phyloP scores from a whole-genome alignment of 345 rosid genomes.

The Brassica napus region Da-Ae NC_063443.1:1481001-1481500 shows the following conservation, averaged over 20 bases:
- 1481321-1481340: neutral
- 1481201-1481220: neutral
- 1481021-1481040: neutral
- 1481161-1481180: neutral
- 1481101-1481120: too few species aligned
- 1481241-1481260: neutral
- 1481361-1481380: neutral
- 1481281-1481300: neutral
- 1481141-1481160: neutral
- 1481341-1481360: neutral
- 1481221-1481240: neutral
- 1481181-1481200: too few species aligned
- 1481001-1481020: neutral
- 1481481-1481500: neutral
- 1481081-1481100: neutral
- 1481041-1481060: too few species aligned
- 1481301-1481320: neutral
- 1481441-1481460: neutral
- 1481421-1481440: too few species aligned
- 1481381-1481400: neutral
- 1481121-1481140: neutral
- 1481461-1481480: neutral
- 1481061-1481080: neutral
- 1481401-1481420: neutral
- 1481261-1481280: neutral